Base-by-base conservation (phyloP, 139 green algal genomes). In the Chlorella vulgaris region DNA sequence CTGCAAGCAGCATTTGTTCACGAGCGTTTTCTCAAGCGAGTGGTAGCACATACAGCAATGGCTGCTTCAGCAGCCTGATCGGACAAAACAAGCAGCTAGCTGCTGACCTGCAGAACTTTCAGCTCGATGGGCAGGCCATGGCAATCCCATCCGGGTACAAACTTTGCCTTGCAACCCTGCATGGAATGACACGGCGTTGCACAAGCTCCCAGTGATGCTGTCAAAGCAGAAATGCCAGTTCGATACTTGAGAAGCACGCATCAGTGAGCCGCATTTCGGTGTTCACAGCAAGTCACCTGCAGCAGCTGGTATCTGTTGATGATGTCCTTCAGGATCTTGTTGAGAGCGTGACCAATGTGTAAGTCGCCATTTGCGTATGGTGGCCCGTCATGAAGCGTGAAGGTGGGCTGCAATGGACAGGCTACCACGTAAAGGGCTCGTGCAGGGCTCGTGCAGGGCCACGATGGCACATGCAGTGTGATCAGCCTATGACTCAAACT, bases 261-360 rank as follows among this genome's bases (percentile, higher is more conserved):
- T n/a, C n/a, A n/a, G n/a, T n/a, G n/a, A n/a, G n/a, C n/a, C n/a
- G n/a, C n/a, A n/a, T n/a, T n/a, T n/a, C n/a, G n/a, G n/a, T n/a
- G n/a, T n/a, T n/a, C n/a, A n/a, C n/a, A n/a, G n/a, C n/a, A n/a
- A n/a, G n/a, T 19, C 35, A 76, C 86, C 69, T 85, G 75, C 39
- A 90, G 74, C 61, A 90, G 84, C 77, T 90, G 82, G 76, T 91
- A 93, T 13, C 91, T 88, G 68, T 92, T 90, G 50, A 89, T 95
- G 76, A 99, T 92, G 91, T 99, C 96, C 87, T 99, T 99, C 31
- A 99, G 86, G 67, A 99, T 93, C 78, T 99, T 99, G 91, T 99
- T 99, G 35, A 99, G 89, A 0, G 97, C 97, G 84, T 99, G 97
- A 24, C 97, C 96, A 63, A 98, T 98, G 92, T 99, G 96, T 36